Evolutionary conservation across 83 land plant species (phyloP), one percentile per base, ranked within the genome.

Genomic region (Larix sibirica): DNA sequence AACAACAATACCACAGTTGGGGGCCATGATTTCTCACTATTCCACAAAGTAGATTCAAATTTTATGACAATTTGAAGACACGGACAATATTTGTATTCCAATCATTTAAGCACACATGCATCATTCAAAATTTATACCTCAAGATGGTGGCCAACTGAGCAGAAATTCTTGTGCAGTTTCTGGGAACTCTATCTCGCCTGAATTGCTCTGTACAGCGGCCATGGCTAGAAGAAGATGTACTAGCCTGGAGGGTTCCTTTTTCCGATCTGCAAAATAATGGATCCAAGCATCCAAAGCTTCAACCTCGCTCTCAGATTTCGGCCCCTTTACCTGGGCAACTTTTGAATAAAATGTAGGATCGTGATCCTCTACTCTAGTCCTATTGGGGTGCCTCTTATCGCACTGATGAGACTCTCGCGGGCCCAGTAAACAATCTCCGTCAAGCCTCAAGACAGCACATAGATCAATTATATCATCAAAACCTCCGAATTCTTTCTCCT

Each of bases 371-470:
- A n/a, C 31, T 5, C 14, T 5, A 69, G 14, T 20, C 74, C 21
- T 36, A 8, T 2, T 73, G 12, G 77, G 26, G n/a, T 73, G 54
- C 40, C 44, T 18, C 44, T 40, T 73, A 21, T 40, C 24, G 77
- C 14, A 6, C 54, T 42, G 54, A 42, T 42, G 23, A 42, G 56
- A 73, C n/a, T 44, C 42, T 73, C 21, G 16, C 6, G 77, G 5
- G n/a, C 24, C 24, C 54, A 9, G 24, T 8, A 73, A 73, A 73
- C 26, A 73, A 23, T 73, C 56, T 50, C 54, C 54, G n/a, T 73
- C 24, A 73, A 73, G 77, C 77, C 44, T 73, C 77, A 73, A 73
- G 44, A n/a, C 54, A 18, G 23, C 21, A 73, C 47, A 73, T 20
- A 73, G 77, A 10, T 73, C 77, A 38, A 73, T 6, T 2, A 73